Percentiles rank a stretch among this genome's conserved stretches.
These are phyloP conservation scores for Penicillium flavigenum DNA, from an alignment of 495 filamentous ascomycete species.

Conservation along the genomic window DNA sequence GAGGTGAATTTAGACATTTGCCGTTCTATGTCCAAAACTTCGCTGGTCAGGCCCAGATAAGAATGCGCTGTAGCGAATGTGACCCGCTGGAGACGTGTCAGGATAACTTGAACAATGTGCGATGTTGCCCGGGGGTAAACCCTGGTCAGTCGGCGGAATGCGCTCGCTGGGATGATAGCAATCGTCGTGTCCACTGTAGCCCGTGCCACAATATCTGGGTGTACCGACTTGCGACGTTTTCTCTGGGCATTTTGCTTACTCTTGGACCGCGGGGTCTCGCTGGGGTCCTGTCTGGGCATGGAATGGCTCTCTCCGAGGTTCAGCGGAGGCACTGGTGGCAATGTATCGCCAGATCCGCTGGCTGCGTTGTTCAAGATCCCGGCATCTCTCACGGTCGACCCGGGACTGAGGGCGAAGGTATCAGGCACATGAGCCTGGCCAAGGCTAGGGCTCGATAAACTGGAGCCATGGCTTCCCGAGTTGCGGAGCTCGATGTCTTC, in stretches of 20 bases:
- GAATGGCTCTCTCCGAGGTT: conserved; percentile 57
- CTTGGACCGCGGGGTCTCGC: conserved; percentile 16
- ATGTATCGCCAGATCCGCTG: conserved; percentile 24
- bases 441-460: conserved; percentile 37
- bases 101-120: conserved; percentile 95
- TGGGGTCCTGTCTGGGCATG: conserved; percentile 26
- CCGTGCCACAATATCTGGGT: conserved; percentile 94
- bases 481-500: conserved; percentile 84
- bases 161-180: conserved; percentile 94
- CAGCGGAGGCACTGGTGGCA: conserved; percentile 69
- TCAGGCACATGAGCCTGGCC: conserved; percentile 41
- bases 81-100: conserved; percentile 90
- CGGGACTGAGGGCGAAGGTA: conserved; percentile 46
- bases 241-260: conserved; percentile 11
- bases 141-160: conserved; percentile 88
- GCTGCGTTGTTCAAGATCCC: conserved; percentile 19
- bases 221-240: conserved; percentile 68
- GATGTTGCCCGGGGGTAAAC: conserved; percentile 95
- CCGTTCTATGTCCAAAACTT: conserved; percentile 86
- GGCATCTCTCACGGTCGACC: conserved; percentile 27
- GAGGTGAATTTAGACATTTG: conserved; percentile 90
- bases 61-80: conserved; percentile 91
- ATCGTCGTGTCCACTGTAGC: conserved; percentile 98
- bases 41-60: conserved; percentile 86
- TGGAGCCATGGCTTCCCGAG: conserved; percentile 45